A percentile compares a stretch with the other conserved stretches of the same genome.
These are phyloP conservation scores for Xylaria telfairii DNA, from an alignment of 495 filamentous ascomycete species.

Conservation along the genomic window DNA sequence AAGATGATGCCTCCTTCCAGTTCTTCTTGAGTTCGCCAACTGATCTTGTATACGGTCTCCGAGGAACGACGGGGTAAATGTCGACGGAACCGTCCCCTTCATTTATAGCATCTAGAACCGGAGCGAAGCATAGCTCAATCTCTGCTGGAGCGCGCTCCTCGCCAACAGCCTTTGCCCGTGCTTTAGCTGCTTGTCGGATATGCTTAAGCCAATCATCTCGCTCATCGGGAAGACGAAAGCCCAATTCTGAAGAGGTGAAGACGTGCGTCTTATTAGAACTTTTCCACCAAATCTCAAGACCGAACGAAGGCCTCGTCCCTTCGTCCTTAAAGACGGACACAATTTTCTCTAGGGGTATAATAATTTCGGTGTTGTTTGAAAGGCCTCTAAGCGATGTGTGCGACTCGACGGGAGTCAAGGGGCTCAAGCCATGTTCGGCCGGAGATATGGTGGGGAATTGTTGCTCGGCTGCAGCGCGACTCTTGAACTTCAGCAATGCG, in stretches of 20 bases:
- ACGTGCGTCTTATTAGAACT: conserved; percentile 63
- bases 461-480: conserved; percentile 64
- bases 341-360: conserved; percentile 73
- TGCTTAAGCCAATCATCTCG: conserved; percentile 75
- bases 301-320: conserved; percentile 77
- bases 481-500: conserved; percentile 82
- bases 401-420: conserved; percentile 28
- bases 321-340: conserved; percentile 82
- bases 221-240: conserved; percentile 74
- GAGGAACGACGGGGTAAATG: conserved; percentile 84
- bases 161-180: conserved; percentile 47
- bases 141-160: conserved; percentile 64
- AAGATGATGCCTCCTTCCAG: conserved; percentile 80
- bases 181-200: conserved; percentile 67
- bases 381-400: conserved; percentile 35
- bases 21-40: conserved; percentile 55
- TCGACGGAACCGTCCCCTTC: conserved; percentile 70
- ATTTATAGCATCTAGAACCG: conserved; percentile 67
- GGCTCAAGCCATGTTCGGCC: conserved; percentile 11
- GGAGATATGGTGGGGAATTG: conserved; percentile 44
- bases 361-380: conserved; percentile 27
- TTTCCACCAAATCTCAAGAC: conserved; percentile 85
- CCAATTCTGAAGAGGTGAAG: conserved; percentile 61
- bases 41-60: conserved; percentile 57
- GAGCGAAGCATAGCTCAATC: conserved; percentile 68